Percentiles rank a stretch among this genome's conserved stretches.
phyloP scores from a whole-genome alignment of 73 alveolate species.

The Paramecium sonneborni region DNA sequence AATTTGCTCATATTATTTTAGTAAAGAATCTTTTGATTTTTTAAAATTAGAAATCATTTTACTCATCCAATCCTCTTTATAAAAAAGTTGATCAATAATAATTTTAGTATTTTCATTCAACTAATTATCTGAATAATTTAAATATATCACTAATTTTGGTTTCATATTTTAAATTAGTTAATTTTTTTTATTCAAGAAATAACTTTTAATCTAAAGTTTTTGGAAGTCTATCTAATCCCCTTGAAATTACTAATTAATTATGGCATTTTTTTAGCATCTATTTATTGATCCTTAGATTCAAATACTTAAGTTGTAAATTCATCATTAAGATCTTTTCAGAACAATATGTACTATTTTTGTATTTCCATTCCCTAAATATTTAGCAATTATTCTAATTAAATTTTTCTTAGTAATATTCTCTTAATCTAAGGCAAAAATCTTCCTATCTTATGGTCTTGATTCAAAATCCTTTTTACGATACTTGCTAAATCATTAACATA shows the following conservation, averaged over 20 bases:
- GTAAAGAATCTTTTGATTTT: conserved; percentile 28
- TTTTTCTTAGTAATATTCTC: conserved; percentile 39
- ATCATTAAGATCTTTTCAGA: not conserved
- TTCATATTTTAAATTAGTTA: not conserved
- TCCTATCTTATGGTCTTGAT: conserved; percentile 26
- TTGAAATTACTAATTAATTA: conserved; percentile 73
- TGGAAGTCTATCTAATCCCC: conserved; percentile 72
- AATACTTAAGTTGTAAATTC: conserved; percentile 18
- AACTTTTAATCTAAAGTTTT: conserved; percentile 61
- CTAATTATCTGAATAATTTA: conserved; percentile 21
- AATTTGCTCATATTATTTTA: not conserved
- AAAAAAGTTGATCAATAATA: not conserved
- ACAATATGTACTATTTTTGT: not conserved
- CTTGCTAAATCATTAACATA: conserved; percentile 72
- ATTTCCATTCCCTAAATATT: conserved; percentile 7
- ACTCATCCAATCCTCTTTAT: not conserved
- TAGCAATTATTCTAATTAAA: not conserved
- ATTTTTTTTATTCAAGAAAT: conserved; percentile 14
- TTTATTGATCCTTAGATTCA: not conserved
- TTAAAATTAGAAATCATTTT: conserved; percentile 26
- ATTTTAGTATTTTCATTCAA: conserved; percentile 39
- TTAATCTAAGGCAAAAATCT: conserved; percentile 73
- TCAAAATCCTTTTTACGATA: conserved; percentile 46
- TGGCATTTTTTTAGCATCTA: not conserved
- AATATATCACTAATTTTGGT: conserved; percentile 59